Percentiles rank a stretch among this genome's conserved stretches.
Conservation (phyloP, 2,329 filamentous ascomycete species). For the Curvularia verruculosa region DNA sequence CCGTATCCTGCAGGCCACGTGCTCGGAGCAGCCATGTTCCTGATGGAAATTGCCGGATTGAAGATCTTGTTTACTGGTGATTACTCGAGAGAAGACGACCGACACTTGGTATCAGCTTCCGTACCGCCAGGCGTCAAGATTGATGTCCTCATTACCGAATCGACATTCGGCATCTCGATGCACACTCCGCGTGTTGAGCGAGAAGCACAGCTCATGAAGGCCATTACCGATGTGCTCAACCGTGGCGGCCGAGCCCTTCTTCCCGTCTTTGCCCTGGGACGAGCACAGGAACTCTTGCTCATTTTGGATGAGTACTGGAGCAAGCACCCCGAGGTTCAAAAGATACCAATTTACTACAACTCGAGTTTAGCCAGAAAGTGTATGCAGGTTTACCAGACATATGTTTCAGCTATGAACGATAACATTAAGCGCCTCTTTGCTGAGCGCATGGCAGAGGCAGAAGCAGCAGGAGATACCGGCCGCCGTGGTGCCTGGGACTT, state of each 20-base stretch:
- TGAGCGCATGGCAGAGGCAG: slow-evolving; percentile 88
- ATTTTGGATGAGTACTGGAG: slow-evolving; percentile 98
- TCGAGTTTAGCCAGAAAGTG: slow-evolving; percentile 93
- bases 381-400: slow-evolving; percentile 99
- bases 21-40: slow-evolving; percentile 97
- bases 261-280: slow-evolving; percentile 91
- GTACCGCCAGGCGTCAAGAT: slow-evolving; percentile 89
- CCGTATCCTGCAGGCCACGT: slow-evolving; percentile 97
- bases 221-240: slow-evolving; percentile 88
- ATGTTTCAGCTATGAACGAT: slow-evolving; percentile 98
- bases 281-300: slow-evolving; percentile 90
- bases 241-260: slow-evolving; percentile 90
- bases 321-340: slow-evolving; percentile 85
- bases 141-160: slow-evolving; percentile 96
- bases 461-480: slow-evolving; percentile 74
- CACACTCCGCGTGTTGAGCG: slow-evolving; percentile 89
- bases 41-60: slow-evolving; percentile 94
- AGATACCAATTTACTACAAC: slow-evolving; percentile 95
- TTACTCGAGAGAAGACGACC: slow-evolving; percentile 93
- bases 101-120: slow-evolving; percentile 91
- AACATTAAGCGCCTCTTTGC: slow-evolving; percentile 97
- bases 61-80: slow-evolving; percentile 98
- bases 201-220: slow-evolving; percentile 93
- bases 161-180: slow-evolving; percentile 93
- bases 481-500: slow-evolving; percentile 96